Conservation (phyloP, 495 filamentous ascomycete genomes). For the Peziza echinospora region DNA sequence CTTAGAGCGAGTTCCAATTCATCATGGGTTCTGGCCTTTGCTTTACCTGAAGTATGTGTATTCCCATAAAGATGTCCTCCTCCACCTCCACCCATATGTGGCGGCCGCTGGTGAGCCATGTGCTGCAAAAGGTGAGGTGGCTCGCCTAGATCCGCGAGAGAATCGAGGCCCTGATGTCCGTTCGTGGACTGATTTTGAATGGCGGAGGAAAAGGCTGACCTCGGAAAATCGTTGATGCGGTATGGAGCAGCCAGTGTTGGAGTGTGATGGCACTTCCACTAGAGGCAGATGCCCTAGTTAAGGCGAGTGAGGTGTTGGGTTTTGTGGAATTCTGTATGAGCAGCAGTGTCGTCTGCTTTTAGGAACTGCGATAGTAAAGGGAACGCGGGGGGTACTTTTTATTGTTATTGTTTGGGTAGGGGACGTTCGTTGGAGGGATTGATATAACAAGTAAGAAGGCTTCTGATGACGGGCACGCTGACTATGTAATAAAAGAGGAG, state of each 20-base stretch:
- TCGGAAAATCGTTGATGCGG: constrained; percentile 17
- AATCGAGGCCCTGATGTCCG: constrained; percentile 13
- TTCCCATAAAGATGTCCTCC: constrained; percentile 18
- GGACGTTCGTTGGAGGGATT: too few relatives aligned
- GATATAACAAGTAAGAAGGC: neutral
- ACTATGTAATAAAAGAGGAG: neutral
- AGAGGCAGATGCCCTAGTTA: neutral
- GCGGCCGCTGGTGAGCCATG: constrained; percentile 20
- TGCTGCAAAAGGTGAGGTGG: constrained; percentile 17
- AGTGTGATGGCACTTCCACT: neutral
- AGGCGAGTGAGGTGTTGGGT: neutral
- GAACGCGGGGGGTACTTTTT: neutral
- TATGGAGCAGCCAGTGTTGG: constrained; percentile 20
- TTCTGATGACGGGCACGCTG: neutral
- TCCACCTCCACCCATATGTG: constrained; percentile 19
- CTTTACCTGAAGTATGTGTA: constrained; percentile 15
- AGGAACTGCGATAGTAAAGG: neutral
- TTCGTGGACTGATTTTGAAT: neutral
- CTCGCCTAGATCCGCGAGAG: constrained; percentile 18
- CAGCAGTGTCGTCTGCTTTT: too few relatives aligned
- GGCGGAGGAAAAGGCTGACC: constrained; percentile 9
- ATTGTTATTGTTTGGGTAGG: neutral
- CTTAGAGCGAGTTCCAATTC: constrained; percentile 18
- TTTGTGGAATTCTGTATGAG: too few relatives aligned
- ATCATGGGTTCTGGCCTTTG: constrained; percentile 20